A percentile compares a stretch with the other conserved stretches of the same genome.
Evolutionary conservation across 2,329 filamentous ascomycete species (phyloP).

Genomic region (Hymenoscyphus infarciens): DNA sequence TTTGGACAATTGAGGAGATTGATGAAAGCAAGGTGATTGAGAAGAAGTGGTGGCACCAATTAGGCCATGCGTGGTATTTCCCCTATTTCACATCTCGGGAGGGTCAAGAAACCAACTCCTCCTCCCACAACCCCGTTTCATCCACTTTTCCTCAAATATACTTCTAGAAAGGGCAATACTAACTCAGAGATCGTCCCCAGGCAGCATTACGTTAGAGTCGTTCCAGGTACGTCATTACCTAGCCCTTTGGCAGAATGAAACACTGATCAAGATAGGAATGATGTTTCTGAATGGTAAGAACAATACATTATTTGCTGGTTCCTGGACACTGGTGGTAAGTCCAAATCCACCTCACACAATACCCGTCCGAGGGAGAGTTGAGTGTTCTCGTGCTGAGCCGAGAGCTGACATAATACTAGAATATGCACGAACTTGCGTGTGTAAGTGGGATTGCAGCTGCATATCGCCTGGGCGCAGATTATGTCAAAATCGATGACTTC

Average conservation of each 20-base stretch:
- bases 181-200: no score
- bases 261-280: constrained; percentile 46
- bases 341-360: neutral
- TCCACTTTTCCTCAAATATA: no score
- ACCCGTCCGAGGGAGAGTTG: neutral
- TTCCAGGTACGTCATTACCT: constrained; percentile 42
- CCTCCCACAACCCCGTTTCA: no score
- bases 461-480: constrained; percentile 63
- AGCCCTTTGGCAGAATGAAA: neutral
- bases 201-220: constrained; percentile 60
- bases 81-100: no score
- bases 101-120: no score
- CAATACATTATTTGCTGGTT: constrained; percentile 43
- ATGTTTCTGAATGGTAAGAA: constrained; percentile 67
- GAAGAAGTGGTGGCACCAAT: constrained; percentile 65
- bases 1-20: constrained; percentile 60
- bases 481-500: constrained; percentile 56
- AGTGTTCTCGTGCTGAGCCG: neutral
- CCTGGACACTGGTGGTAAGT: constrained; percentile 33
- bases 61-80: constrained; percentile 49
- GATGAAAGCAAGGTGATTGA: constrained; percentile 57
- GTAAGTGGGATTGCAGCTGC: constrained; percentile 69
- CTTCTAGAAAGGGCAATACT: no score
- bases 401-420: constrained; percentile 40
- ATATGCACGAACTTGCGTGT: constrained; percentile 67